Percentiles rank a stretch among this genome's conserved stretches.
Evolutionary conservation across 345 rosid genomes (phyloP).

Genomic region (Aethionema arabicum): DNA sequence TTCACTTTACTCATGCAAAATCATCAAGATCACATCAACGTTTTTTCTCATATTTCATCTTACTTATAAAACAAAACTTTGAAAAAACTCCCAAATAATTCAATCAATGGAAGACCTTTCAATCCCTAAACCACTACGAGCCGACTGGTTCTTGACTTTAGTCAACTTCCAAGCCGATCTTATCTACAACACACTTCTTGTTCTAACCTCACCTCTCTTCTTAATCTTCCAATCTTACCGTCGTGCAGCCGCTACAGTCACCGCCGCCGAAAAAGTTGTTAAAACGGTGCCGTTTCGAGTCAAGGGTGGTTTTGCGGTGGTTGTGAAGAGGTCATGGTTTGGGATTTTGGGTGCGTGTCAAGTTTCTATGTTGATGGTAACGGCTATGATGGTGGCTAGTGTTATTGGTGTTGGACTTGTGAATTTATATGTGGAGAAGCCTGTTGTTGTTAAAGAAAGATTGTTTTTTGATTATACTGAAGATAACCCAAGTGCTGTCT

Average conservation of each 20-base stretch:
- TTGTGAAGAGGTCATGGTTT: constrained; percentile 42
- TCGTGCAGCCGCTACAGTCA: constrained; percentile 42
- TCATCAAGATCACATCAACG: background rate
- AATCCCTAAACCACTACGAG: constrained; percentile 34
- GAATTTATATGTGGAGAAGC: constrained; percentile 59
- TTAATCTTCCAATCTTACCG: constrained; percentile 52
- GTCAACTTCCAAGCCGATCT: constrained; percentile 54
- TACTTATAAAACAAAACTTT: constrained; percentile 18
- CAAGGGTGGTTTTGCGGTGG: constrained; percentile 14
- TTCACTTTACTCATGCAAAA: constrained; percentile 30
- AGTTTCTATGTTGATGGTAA: constrained; percentile 44
- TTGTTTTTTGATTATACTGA: constrained; percentile 68
- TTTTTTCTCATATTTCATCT: constrained; percentile 21
- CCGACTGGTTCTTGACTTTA: constrained; percentile 44
- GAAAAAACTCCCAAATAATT: constrained; percentile 10
- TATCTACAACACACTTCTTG: constrained; percentile 45
- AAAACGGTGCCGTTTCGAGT: constrained; percentile 34
- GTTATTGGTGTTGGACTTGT: constrained; percentile 58
- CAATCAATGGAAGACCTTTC: constrained; percentile 26
- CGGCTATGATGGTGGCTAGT: constrained; percentile 48
- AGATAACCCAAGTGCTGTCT: constrained; percentile 54
- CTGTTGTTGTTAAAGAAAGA: constrained; percentile 54
- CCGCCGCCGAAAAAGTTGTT: constrained; percentile 41
- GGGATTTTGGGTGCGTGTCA: constrained; percentile 64
- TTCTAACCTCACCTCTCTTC: constrained; percentile 51